phyloP scores from a whole-genome alignment of 2,329 filamentous ascomycete species.

The Aspergillus awamori region DNA sequence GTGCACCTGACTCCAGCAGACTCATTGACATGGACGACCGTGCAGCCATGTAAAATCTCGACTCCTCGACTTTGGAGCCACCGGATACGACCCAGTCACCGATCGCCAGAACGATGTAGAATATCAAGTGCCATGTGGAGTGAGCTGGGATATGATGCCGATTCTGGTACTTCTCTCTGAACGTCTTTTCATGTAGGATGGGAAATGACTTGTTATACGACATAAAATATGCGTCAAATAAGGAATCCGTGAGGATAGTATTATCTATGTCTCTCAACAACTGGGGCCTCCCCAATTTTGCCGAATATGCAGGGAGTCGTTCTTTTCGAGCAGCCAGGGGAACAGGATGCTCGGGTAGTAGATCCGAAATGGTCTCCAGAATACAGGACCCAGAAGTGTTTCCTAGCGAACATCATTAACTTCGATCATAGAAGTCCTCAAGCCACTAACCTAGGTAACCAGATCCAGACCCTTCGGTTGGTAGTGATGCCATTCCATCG shows the following conservation, averaged over 20 bases:
- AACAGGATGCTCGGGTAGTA: conserved; percentile 11
- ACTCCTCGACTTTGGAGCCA: conserved; percentile 15
- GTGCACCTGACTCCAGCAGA: conserved; percentile 35
- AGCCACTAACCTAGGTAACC: conserved; percentile 20
- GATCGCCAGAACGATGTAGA: conserved; percentile 30
- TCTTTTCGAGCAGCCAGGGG: background rate
- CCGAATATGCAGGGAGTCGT: background rate
- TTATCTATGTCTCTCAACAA: conserved; percentile 8
- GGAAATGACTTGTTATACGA: conserved; percentile 31
- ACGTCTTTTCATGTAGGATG: conserved; percentile 32
- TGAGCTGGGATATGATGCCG: conserved; percentile 15
- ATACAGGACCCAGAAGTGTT: conserved; percentile 20
- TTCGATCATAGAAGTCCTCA: too few species aligned
- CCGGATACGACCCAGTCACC: conserved; percentile 25
- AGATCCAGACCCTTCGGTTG: conserved; percentile 7
- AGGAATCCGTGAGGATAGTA: conserved; percentile 14
- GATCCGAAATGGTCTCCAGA: conserved; percentile 17
- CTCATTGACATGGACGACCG: conserved; percentile 29
- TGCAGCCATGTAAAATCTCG: conserved; percentile 23
- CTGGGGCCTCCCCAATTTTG: conserved; percentile 1
- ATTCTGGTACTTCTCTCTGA: conserved; percentile 23
- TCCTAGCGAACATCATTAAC: conserved; percentile 8
- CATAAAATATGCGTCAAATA: conserved; percentile 32
- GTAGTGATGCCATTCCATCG: conserved; percentile 23
- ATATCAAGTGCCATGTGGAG: conserved; percentile 29